A percentile compares a stretch with the other conserved stretches of the same genome.
phyloP scores from a whole-genome alignment of 2,329 filamentous ascomycete species.

The Penicillium sp. region DNA sequence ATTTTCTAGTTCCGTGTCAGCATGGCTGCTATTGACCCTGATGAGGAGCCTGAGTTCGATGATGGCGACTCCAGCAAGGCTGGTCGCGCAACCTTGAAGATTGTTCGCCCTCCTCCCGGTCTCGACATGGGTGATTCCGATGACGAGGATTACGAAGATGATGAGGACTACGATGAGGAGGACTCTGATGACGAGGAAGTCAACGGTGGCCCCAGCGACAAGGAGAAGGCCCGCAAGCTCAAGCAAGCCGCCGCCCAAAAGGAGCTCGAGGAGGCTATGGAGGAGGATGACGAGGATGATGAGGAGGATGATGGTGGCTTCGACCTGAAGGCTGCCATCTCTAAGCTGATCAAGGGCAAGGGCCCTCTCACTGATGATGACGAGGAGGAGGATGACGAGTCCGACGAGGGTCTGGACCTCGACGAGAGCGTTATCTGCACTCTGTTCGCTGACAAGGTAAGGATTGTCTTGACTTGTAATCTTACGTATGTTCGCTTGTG shows the following conservation, averaged over 20 bases:
- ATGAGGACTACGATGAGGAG: slow-evolving; percentile 45
- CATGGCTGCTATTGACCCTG: slow-evolving; percentile 97
- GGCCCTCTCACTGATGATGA: slow-evolving; percentile 69
- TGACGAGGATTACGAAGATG: slow-evolving; percentile 53
- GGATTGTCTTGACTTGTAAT: slow-evolving; percentile 31
- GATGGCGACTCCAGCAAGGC: slow-evolving; percentile 63
- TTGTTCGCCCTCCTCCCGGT: slow-evolving; percentile 72
- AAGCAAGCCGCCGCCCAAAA: slow-evolving; percentile 75
- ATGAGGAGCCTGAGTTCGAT: slow-evolving; percentile 70
- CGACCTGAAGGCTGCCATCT: slow-evolving; percentile 52
- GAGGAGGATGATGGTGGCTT: slow-evolving; percentile 69
- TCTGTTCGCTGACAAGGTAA: slow-evolving; percentile 87
- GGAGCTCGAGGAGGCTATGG: slow-evolving; percentile 71
- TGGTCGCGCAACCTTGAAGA: slow-evolving; percentile 84
- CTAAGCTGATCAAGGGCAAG: slow-evolving; percentile 67
- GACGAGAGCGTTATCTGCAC: slow-evolving; percentile 96
- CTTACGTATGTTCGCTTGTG: neutral
- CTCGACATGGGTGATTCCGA: slow-evolving; percentile 62
- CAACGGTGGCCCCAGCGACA: slow-evolving; percentile 91
- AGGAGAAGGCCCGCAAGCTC: slow-evolving; percentile 84
- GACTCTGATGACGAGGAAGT: slow-evolving; percentile 70
- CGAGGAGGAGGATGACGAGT: slow-evolving; percentile 62
- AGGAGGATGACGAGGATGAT: slow-evolving; percentile 61
- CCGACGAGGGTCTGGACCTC: slow-evolving; percentile 64
- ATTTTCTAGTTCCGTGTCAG: slow-evolving; percentile 82